phyloP scores from a whole-genome alignment of 345 rosid species.

The Erucastrum elatum region DNA sequence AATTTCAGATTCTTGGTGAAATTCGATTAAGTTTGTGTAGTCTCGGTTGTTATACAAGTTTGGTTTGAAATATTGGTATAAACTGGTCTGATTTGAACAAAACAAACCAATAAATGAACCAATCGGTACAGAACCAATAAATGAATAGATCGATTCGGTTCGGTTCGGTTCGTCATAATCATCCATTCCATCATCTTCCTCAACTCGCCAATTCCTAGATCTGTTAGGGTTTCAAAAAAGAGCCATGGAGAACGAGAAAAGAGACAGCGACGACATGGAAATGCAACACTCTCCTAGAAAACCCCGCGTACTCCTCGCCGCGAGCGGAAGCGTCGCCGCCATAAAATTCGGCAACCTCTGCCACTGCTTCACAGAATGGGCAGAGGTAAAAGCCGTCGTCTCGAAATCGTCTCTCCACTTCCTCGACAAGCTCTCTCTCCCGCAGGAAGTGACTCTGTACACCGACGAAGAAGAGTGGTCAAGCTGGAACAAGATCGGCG shows the following conservation, averaged over 20 bases:
- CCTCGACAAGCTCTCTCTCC: slow-evolving; percentile 67
- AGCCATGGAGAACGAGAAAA: slow-evolving; percentile 32
- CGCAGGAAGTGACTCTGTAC: slow-evolving; percentile 57
- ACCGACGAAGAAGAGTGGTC: slow-evolving; percentile 93
- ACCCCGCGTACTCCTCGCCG: slow-evolving; percentile 75
- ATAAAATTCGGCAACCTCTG: slow-evolving; percentile 86
- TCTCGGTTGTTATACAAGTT: neutral
- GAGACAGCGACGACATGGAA: slow-evolving; percentile 46
- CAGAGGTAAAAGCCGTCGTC: slow-evolving; percentile 83
- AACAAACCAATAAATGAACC: neutral
- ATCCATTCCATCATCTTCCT: neutral
- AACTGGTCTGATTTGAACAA: neutral
- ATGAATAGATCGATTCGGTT: slow-evolving; percentile 1
- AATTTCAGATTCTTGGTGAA: neutral
- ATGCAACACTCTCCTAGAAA: slow-evolving; percentile 42
- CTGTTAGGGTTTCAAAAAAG: neutral
- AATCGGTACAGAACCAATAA: neutral
- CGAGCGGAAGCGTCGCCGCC: slow-evolving; percentile 94
- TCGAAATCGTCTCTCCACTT: slow-evolving; percentile 78
- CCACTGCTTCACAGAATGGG: slow-evolving; percentile 85
- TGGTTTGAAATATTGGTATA: neutral
- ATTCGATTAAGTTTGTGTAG: neutral
- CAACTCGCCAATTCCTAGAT: neutral
- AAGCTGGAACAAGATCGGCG: slow-evolving; percentile 84
- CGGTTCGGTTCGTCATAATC: neutral